Evolutionary conservation across 768 basidiomycete genomes (phyloP), one percentile per base, ranked within the genome.

Genomic region (Tylopilus felleus): DNA sequence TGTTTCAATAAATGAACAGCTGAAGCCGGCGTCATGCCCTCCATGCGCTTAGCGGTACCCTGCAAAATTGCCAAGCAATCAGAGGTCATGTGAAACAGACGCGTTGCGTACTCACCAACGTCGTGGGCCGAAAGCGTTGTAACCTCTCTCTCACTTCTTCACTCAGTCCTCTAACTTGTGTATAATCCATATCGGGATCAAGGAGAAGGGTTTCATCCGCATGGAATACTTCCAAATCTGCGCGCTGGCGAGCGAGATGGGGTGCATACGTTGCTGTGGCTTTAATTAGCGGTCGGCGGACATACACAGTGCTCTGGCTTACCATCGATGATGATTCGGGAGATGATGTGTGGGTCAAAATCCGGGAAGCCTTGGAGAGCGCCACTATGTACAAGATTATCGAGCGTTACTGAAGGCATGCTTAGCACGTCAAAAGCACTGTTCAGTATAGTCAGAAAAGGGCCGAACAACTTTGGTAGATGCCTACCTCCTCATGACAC

Each of bases 41-140:
- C 93, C 83, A 95, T 93, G 25, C 93, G 76, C 68, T 93, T 93
- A 16, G 89, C 93, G 4, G 88, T 88, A n/a, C 93, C 93, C 92
- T 93, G n/a, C 28, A 50, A 5, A 3, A 44, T 47, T 2, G 25
- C 29, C 31, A 12, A 55, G 41, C 22, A 13, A 53, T 54, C 49
- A 44, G 52, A 31, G 13, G 8, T 42, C 8, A 27, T 31, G n/a
- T 39, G 31, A 25, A 41, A 19, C 0, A 16, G 5, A 5, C 3
- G 14, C 29, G 2, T 19, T 49, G 3, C 67, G 76, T 25, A 59
- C 60, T 53, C 16, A 85, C 90, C 51, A 94, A 79, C 10, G 83
- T 92, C 16, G 77, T 76, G 0, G 93, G 93, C 47, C 80, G 72
- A 2, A 86, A 79, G 5, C 63, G 71, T 41, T 70, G 74, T 31